Base-by-base conservation (phyloP, 352 stramenopile genomes). In the Phytophthora constricta region DNA sequence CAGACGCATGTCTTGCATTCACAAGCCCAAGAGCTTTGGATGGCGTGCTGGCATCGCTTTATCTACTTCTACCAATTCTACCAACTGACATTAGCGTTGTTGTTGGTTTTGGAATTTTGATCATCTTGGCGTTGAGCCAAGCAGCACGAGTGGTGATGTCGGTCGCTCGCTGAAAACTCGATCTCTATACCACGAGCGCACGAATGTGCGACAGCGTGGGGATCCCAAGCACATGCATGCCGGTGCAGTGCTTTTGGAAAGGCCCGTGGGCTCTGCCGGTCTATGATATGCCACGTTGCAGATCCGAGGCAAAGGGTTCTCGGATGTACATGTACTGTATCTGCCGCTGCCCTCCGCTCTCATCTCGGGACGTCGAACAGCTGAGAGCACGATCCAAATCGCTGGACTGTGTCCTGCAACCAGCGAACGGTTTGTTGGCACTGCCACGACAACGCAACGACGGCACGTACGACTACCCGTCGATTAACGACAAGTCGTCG, bases 121-220 rank as follows among this genome's bases (percentile, higher is more conserved):
- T n/a, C n/a, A n/a, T n/a, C n/a, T n/a, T n/a, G n/a, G n/a, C n/a
- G n/a, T n/a, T n/a, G n/a, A n/a, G n/a, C n/a, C n/a, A n/a, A n/a
- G n/a, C n/a, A n/a, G n/a, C n/a, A n/a, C n/a, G 31, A 37, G 31
- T 11, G 13, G 31, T 37, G 31, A 7, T 11, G 31, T 37, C 31
- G n/a, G n/a, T n/a, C n/a, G n/a, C n/a, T 37, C 31, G 31, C 7
- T 47, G 41, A 7, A 47, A 22, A 20, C 50, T 53, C 16, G 1
- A 52, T 34, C 55, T 62, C 55, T 62, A 53, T 63, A 52, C 56
- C 43, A 50, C 25, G 13, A 20, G 13, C 34, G 57, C 39, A 45
- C 47, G 48, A 14, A 34, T 65, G 58, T 65, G 58, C 47, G 52
- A 64, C 41, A 63, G 17, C 57, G 33, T 31, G 43, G 31, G 14